Evolutionary conservation across 164 flowering plant species (phyloP).

Genomic region (Stephania japonica): DNA sequence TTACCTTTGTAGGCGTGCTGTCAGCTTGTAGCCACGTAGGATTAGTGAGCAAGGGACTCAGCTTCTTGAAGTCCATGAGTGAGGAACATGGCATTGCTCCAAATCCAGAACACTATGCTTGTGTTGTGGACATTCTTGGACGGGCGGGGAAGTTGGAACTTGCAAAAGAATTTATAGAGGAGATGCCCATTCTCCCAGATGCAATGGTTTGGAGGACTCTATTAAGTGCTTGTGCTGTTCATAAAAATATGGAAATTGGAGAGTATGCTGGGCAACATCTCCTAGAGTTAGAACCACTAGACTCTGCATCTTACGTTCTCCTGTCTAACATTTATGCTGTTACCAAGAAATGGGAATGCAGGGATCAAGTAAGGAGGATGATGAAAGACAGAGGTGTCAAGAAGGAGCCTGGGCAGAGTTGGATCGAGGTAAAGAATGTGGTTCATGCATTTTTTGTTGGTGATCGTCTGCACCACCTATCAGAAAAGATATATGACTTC

Average conservation of each 20-base stretch:
- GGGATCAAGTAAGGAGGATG: slow-evolving; percentile 24
- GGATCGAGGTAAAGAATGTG: slow-evolving; percentile 28
- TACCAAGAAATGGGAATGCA: slow-evolving; percentile 23
- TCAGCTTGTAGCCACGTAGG: slow-evolving; percentile 39
- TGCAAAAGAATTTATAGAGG: slow-evolving; percentile 24
- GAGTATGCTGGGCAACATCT: slow-evolving; percentile 28
- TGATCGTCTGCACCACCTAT: slow-evolving; percentile 26
- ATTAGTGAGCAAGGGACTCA: slow-evolving; percentile 26
- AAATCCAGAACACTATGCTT: slow-evolving; percentile 27
- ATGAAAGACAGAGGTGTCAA: slow-evolving; percentile 33
- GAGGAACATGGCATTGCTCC: slow-evolving; percentile 20
- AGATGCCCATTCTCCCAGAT: slow-evolving; percentile 28
- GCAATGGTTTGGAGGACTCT: slow-evolving; percentile 37
- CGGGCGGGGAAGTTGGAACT: slow-evolving; percentile 26
- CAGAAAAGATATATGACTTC: slow-evolving; percentile 23
- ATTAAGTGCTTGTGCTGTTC: slow-evolving; percentile 29
- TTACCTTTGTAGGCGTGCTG: slow-evolving; percentile 29
- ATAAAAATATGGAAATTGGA: slow-evolving; percentile 28
- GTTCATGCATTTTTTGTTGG: slow-evolving; percentile 35
- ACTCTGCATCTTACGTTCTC: slow-evolving; percentile 32
- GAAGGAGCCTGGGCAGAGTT: slow-evolving; percentile 34
- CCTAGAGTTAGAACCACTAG: slow-evolving; percentile 27
- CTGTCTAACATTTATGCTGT: slow-evolving; percentile 32
- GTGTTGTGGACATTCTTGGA: slow-evolving; percentile 32
- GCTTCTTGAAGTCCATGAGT: slow-evolving; percentile 29